A percentile compares a stretch with the other conserved stretches of the same genome.
Evolutionary conservation across 768 basidiomycete species (phyloP).

Genomic region (Boletus coccyginus): DNA sequence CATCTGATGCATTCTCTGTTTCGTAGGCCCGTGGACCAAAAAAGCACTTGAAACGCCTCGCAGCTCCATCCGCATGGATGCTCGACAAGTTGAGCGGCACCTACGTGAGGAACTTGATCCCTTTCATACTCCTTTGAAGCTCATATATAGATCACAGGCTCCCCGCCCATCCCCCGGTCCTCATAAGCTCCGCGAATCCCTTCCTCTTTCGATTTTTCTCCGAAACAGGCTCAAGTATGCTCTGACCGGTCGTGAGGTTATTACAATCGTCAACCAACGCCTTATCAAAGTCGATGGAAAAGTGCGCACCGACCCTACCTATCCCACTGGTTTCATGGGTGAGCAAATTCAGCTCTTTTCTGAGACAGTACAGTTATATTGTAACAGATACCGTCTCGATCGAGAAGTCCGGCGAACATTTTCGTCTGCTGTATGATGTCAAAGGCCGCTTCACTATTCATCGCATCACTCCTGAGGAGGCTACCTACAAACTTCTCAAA

Average conservation of each 20-base stretch:
- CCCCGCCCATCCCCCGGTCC: slow-evolving; percentile 97
- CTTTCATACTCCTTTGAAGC: background rate
- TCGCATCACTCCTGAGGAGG: slow-evolving; percentile 98
- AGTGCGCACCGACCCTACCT: slow-evolving; percentile 96
- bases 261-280: slow-evolving; percentile 91
- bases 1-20: slow-evolving; percentile 19
- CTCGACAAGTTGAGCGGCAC: slow-evolving; percentile 97
- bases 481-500: slow-evolving; percentile 93
- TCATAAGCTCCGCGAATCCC: slow-evolving; percentile 98
- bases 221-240: slow-evolving; percentile 99
- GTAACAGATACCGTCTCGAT: slow-evolving; percentile 87
- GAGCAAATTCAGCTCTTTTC: slow-evolving; percentile 21
- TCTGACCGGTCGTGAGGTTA: slow-evolving; percentile 93
- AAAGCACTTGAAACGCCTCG: slow-evolving; percentile 98
- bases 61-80: slow-evolving; percentile 99
- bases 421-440: slow-evolving; percentile 98
- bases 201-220: slow-evolving; percentile 96
- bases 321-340: slow-evolving; percentile 98
- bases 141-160: slow-evolving; percentile 51
- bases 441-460: slow-evolving; percentile 99
- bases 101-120: slow-evolving; percentile 56
- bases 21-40: slow-evolving; percentile 92
- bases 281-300: slow-evolving; percentile 98
- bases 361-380: background rate
- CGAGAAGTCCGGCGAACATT: slow-evolving; percentile 98